phyloP scores from a whole-genome alignment of 495 filamentous ascomycete species.

The Penicillium macrosclerotiorum region DNA sequence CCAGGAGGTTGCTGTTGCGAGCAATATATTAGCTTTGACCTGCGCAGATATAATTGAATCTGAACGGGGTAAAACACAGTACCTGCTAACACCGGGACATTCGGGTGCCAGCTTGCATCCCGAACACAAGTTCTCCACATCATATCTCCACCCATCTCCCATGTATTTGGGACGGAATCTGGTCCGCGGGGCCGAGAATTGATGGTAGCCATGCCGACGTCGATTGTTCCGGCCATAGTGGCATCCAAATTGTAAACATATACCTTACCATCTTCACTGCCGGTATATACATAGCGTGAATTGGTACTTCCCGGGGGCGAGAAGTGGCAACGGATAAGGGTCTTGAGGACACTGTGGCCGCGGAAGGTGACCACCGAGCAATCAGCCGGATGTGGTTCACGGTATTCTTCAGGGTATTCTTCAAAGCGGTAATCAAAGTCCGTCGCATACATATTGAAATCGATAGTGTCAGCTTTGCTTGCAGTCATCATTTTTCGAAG shows the following conservation, averaged over 20 bases:
- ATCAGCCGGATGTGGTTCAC: conserved; percentile 77
- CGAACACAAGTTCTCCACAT: conserved; percentile 79
- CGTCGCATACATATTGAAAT: conserved; percentile 55
- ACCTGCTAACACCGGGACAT: conserved; percentile 85
- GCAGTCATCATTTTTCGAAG: conserved; percentile 77
- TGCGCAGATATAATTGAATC: conserved; percentile 7
- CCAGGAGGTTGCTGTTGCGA: conserved; percentile 67
- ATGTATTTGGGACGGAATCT: conserved; percentile 35
- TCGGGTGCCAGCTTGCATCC: conserved; percentile 95
- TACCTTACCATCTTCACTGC: conserved; percentile 82
- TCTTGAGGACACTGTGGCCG: conserved; percentile 83
- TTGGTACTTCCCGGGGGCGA: conserved; percentile 85
- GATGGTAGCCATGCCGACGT: conserved; percentile 67
- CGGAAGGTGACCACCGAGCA: conserved; percentile 91
- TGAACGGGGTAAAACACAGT: conserved; percentile 16
- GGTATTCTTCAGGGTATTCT: conserved; percentile 64
- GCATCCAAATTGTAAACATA: conserved; percentile 94
- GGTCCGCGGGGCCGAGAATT: conserved; percentile 56
- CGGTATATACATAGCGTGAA: conserved; percentile 89
- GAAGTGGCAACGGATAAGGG: conserved; percentile 93
- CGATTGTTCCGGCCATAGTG: conserved; percentile 75
- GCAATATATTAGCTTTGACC: conserved; percentile 13
- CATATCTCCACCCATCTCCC: conserved; percentile 39
- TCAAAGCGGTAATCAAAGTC: conserved; percentile 86
- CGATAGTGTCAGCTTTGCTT: conserved; percentile 55